Evolutionary conservation across 2,329 filamentous ascomycete genomes (phyloP).

Genomic region (Penicillium vulpinum): DNA sequence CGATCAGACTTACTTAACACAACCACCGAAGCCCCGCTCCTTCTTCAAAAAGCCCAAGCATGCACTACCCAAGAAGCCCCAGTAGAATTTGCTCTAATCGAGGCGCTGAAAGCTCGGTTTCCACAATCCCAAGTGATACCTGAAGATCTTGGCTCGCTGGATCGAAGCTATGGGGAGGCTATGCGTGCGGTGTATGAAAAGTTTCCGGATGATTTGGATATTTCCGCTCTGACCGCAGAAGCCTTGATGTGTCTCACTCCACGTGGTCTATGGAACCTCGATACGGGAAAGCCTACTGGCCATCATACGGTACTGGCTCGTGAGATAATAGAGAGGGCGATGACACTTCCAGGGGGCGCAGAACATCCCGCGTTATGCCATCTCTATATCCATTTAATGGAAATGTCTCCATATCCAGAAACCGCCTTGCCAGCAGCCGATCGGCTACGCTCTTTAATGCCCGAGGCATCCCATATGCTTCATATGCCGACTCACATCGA

Average conservation of each 20-base stretch:
- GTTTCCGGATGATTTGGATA: background rate
- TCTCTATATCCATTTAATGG: slow-evolving; percentile 3
- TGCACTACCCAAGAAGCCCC: background rate
- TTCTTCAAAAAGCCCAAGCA: background rate
- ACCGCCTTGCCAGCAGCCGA: background rate
- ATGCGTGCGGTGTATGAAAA: background rate
- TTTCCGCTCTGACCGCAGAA: background rate
- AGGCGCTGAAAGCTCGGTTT: background rate
- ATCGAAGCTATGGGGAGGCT: background rate
- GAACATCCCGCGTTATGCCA: background rate
- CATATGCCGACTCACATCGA: background rate
- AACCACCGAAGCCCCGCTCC: background rate
- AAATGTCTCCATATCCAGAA: background rate
- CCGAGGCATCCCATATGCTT: background rate
- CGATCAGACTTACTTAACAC: background rate
- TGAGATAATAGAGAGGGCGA: background rate
- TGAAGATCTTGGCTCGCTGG: background rate
- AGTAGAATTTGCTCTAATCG: background rate
- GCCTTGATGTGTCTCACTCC: background rate
- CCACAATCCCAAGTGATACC: background rate
- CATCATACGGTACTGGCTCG: background rate
- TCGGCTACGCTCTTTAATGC: background rate
- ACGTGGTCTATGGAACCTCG: background rate
- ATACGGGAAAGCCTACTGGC: background rate
- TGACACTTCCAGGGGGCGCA: background rate